Evolutionary conservation across 1,284 basidiomycete species (phyloP).

Genomic region (Papiliotrema terrestris): DNA sequence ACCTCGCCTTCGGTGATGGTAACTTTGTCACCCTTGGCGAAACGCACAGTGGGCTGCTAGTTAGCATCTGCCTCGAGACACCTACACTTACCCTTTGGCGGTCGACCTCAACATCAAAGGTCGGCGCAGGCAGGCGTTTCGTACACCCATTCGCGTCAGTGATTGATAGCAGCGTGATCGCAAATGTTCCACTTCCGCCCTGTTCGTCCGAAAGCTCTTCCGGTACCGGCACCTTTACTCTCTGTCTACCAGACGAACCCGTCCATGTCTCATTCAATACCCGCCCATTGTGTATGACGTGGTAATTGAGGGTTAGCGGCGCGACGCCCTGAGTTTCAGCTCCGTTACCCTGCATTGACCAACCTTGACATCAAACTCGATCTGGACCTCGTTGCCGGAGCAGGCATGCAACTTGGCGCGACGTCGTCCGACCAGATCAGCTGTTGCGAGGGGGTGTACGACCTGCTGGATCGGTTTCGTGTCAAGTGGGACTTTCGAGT

Average conservation of each 20-base stretch:
- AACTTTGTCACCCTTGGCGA: conserved; percentile 58
- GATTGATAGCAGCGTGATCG: conserved; percentile 58
- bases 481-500: conserved; percentile 65
- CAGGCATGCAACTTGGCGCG: conserved; percentile 57
- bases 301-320: conserved; percentile 79
- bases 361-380: conserved; percentile 73
- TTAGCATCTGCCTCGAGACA: conserved; percentile 1
- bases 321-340: conserved; percentile 64
- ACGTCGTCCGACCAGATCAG: conserved; percentile 60
- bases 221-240: conserved; percentile 34
- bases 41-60: conserved; percentile 73
- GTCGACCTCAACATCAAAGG: conserved; percentile 84
- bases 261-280: conserved; percentile 58
- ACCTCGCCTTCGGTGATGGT: conserved; percentile 73
- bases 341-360: conserved; percentile 20
- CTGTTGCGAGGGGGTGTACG: conserved; percentile 81
- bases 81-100: conserved; percentile 62
- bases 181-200: conserved; percentile 34
- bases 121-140: conserved; percentile 68
- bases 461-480: conserved; percentile 74
- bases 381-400: conserved; percentile 65
- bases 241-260: conserved; percentile 57
- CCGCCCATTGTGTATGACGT: conserved; percentile 61
- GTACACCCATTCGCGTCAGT: conserved; percentile 88
- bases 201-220: conserved; percentile 20